Conservation (phyloP, 495 filamentous ascomycete genomes). For the Xylaria intraflava region DNA sequence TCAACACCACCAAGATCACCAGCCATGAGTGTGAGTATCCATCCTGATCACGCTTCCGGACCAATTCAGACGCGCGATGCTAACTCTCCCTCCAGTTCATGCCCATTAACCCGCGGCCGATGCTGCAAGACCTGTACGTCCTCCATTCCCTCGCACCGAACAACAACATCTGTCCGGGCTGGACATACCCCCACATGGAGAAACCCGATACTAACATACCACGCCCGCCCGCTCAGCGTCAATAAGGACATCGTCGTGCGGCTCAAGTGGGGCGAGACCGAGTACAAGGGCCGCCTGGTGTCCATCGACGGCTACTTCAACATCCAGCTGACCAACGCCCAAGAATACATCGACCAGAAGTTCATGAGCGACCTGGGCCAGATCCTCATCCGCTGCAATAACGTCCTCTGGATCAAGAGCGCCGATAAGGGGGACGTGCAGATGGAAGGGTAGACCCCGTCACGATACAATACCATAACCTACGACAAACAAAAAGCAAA, state of each 20-base stretch:
- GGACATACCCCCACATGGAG: background rate
- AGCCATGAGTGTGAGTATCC: constrained; percentile 25
- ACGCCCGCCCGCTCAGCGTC: constrained; percentile 54
- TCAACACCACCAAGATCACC: constrained; percentile 6
- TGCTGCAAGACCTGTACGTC: constrained; percentile 78
- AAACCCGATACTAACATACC: constrained; percentile 1
- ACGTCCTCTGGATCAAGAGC: constrained; percentile 85
- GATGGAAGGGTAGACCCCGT: constrained; percentile 52
- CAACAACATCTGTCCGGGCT: background rate
- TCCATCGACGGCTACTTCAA: constrained; percentile 98
- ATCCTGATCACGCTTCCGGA: background rate
- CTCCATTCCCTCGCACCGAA: background rate
- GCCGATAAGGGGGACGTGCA: constrained; percentile 57
- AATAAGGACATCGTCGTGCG: constrained; percentile 84
- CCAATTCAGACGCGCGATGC: background rate
- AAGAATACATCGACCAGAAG: constrained; percentile 89
- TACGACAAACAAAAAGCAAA: background rate
- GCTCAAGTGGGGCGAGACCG: constrained; percentile 95
- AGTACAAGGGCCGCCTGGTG: constrained; percentile 89
- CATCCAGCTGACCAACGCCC: constrained; percentile 79
- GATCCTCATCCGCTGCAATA: constrained; percentile 96
- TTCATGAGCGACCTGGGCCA: constrained; percentile 75
- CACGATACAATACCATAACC: background rate
- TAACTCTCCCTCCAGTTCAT: constrained; percentile 51
- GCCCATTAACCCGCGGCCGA: constrained; percentile 84